A percentile compares a stretch with the other conserved stretches of the same genome.
Conservation (phyloP, 495 filamentous ascomycete genomes). For the Pseudevernia furfuracea region DNA sequence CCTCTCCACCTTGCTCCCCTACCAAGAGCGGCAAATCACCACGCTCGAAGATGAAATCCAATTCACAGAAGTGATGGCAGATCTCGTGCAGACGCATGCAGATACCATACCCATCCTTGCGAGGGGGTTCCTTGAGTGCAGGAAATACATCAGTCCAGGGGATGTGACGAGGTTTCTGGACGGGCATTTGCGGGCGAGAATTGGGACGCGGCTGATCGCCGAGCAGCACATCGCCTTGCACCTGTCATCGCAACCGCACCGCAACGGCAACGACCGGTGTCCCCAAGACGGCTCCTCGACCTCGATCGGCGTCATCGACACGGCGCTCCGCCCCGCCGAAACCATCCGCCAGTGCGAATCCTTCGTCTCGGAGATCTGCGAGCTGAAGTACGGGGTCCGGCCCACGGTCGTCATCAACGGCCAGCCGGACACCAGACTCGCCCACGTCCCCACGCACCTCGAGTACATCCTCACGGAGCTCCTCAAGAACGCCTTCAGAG, state of each 20-base stretch:
- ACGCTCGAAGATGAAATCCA: constrained; percentile 79
- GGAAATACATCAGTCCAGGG: constrained; percentile 68
- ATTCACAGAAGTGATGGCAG: constrained; percentile 86
- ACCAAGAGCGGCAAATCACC: constrained; percentile 65
- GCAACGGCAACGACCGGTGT: constrained; percentile 34
- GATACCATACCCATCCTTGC: constrained; percentile 93
- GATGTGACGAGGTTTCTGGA: constrained; percentile 90
- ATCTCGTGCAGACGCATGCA: constrained; percentile 84
- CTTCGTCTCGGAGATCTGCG: constrained; percentile 92
- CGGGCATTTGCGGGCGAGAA: constrained; percentile 85
- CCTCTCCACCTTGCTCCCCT: constrained; percentile 78
- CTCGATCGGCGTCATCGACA: constrained; percentile 97
- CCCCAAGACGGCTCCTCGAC: constrained; percentile 50
- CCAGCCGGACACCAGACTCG: constrained; percentile 70
- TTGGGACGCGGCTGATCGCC: constrained; percentile 87
- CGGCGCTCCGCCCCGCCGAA: constrained; percentile 69
- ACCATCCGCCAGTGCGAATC: constrained; percentile 75
- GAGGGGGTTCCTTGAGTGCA: constrained; percentile 82
- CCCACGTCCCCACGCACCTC: constrained; percentile 87
- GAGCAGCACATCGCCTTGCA: constrained; percentile 96
- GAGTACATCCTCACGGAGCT: constrained; percentile 97
- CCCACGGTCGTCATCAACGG: constrained; percentile 76
- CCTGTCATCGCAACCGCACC: constrained; percentile 67
- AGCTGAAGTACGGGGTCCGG: constrained; percentile 87
- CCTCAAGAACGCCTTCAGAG: constrained; percentile 92